Conservation (phyloP, 495 filamentous ascomycete species). For the Lophiotrema nucula region DNA sequence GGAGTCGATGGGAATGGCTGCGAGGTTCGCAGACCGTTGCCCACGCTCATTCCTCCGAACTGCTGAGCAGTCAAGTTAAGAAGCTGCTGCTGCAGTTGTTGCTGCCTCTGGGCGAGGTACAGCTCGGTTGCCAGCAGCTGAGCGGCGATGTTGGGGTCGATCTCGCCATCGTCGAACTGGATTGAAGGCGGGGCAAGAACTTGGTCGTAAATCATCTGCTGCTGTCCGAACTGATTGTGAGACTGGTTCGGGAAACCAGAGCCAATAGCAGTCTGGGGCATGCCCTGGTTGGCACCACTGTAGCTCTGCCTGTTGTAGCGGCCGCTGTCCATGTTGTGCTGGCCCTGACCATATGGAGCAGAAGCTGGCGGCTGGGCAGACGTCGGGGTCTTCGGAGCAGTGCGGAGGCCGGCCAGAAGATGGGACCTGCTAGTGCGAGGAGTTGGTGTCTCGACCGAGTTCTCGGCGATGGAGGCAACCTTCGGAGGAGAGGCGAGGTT, state of each 20-base stretch:
- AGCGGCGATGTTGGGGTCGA: constrained; percentile 80
- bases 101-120: constrained; percentile 84
- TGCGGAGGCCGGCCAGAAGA: constrained; percentile 88
- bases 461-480: constrained; percentile 66
- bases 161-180: constrained; percentile 61
- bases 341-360: constrained; percentile 57
- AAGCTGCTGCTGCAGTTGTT: constrained; percentile 69
- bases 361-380: constrained; percentile 56
- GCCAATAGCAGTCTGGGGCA: constrained; percentile 64
- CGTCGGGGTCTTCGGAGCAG: constrained; percentile 79
- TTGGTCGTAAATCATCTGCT: constrained; percentile 73
- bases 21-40: constrained; percentile 38
- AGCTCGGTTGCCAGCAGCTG: constrained; percentile 82
- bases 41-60: constrained; percentile 70
- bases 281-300: constrained; percentile 46
- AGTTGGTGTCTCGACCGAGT: constrained; percentile 63
- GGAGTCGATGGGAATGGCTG: constrained; percentile 44
- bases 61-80: constrained; percentile 58
- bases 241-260: constrained; percentile 48
- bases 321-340: constrained; percentile 47
- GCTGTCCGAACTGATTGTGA: constrained; percentile 46
- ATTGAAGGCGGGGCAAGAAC: constrained; percentile 80
- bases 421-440: constrained; percentile 94
- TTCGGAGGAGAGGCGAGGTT: constrained; percentile 59
- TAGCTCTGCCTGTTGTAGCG: constrained; percentile 45